Evolutionary conservation across 2,329 filamentous ascomycete species (phyloP), one percentile per base, ranked within the genome.

Genomic region (Stagonosporopsis vannaccii): DNA sequence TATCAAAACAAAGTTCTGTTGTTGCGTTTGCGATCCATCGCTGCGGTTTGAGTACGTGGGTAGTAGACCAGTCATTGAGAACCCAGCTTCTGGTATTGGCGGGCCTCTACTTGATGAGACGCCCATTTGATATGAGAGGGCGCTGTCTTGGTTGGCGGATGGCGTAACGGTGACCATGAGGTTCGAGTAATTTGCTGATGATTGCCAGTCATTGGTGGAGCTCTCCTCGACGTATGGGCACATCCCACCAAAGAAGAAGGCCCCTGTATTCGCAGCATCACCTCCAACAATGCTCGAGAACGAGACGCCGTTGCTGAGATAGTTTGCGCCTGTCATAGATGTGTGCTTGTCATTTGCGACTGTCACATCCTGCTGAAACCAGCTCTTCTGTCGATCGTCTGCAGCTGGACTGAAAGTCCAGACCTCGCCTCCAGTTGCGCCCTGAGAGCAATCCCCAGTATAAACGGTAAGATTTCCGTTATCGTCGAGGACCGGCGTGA

Each of bases 221-320:
- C 59, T 56, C 7, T 47, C 41, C 22, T 50, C 58, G 5, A 32
- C 48, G 19, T 56, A 54, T 4, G 89, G 88, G 68, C 94, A 98
- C 92, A 97, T 96, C 64, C 94, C 94, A 32, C 92, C 94, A 75
- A 96, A 97, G 6, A 88, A 79, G 71, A 92, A 96, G 19, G 90
- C 77, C 11, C 81, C 81, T 0, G 85, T 83, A 39, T 81, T 77
- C 9, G 83, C 82, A 56, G 83, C 78, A 25, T 77, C 72, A 0
- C 83, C 85, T 33, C 81, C 81, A 42, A 85, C 78, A 32, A 81
- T 84, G 28, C 81, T 82, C 19, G 91, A 88, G 72, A 92, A 96
- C 22, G 87, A 82, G 48, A 95, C 80, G 13, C 85, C 85, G 8
- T 78, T 78, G 2, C 82, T 82, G 23, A 90, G 78, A 59, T 82